Conservation (phyloP, 805 yeast species). For the Candida berthetii region DNA sequence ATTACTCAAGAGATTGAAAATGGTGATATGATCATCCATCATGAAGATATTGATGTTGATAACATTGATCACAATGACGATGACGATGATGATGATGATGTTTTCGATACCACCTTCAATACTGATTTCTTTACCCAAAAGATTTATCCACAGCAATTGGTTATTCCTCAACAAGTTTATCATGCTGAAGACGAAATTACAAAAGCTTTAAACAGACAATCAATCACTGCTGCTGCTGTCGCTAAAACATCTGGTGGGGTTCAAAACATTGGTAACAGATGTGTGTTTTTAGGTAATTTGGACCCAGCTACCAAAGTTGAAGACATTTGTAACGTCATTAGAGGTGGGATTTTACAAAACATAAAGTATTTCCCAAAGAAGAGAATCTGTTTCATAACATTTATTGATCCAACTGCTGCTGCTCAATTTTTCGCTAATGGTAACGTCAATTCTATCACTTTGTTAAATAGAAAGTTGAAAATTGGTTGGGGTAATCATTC, state of each 20-base stretch:
- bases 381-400: constrained; percentile 63
- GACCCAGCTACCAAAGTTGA: constrained; percentile 61
- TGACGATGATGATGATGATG: neutral
- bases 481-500: constrained; percentile 69
- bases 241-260: constrained; percentile 89
- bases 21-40: too few relatives aligned
- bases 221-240: constrained; percentile 88
- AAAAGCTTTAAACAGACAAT: constrained; percentile 70
- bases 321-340: constrained; percentile 68
- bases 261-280: constrained; percentile 67
- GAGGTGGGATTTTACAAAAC: constrained; percentile 70
- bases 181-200: constrained; percentile 1
- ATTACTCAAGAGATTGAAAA: constrained; percentile 82
- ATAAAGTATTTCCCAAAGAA: constrained; percentile 46
- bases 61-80: neutral
- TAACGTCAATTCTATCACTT: constrained; percentile 49
- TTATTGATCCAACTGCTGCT: constrained; percentile 58
- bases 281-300: constrained; percentile 63
- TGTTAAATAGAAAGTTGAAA: constrained; percentile 56
- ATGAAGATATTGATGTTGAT: constrained; percentile 3
- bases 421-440: constrained; percentile 58
- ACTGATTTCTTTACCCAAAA: neutral
- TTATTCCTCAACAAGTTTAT: constrained; percentile 1
- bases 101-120: neutral
- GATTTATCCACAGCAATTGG: neutral